phyloP scores from a whole-genome alignment of 1,284 basidiomycete genomes.

The Malassezia pachydermatis region DNA sequence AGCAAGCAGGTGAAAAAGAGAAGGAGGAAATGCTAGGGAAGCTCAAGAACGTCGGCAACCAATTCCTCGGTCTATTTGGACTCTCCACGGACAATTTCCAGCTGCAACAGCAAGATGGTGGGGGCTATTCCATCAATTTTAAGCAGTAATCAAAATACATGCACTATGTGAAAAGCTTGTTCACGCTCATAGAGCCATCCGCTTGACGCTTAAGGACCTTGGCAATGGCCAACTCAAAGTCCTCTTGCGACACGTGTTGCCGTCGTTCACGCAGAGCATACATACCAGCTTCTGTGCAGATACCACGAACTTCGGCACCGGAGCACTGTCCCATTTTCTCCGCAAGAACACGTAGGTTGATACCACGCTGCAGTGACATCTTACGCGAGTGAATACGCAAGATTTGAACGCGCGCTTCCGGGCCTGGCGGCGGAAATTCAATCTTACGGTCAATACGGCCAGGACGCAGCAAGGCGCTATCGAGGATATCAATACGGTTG shows the following conservation, averaged over 20 bases:
- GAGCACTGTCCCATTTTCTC: slow-evolving; percentile 99
- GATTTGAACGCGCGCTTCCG: slow-evolving; percentile 91
- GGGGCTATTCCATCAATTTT: slow-evolving; percentile 88
- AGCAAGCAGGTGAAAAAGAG: slow-evolving; percentile 51
- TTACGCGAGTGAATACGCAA: slow-evolving; percentile 94
- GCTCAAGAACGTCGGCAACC: slow-evolving; percentile 83
- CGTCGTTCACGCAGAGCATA: slow-evolving; percentile 88
- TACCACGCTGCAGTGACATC: slow-evolving; percentile 97
- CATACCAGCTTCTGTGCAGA: slow-evolving; percentile 98
- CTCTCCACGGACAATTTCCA: slow-evolving; percentile 59
- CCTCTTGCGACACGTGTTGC: slow-evolving; percentile 90
- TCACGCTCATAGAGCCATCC: slow-evolving; percentile 45
- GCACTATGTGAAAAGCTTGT: slow-evolving; percentile 50
- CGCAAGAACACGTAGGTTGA: slow-evolving; percentile 83
- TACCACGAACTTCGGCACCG: slow-evolving; percentile 93
- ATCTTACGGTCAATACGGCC: slow-evolving; percentile 98
- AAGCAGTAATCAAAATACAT: slow-evolving; percentile 1
- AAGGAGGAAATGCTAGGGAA: slow-evolving; percentile 86
- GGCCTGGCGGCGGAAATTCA: slow-evolving; percentile 96
- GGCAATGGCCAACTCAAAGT: slow-evolving; percentile 94
- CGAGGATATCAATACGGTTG: slow-evolving; percentile 95
- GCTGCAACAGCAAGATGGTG: slow-evolving; percentile 68
- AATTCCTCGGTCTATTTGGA: slow-evolving; percentile 56
- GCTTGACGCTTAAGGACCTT: slow-evolving; percentile 57
- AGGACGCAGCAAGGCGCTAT: slow-evolving; percentile 83